Evolutionary conservation across 2,329 filamentous ascomycete genomes (phyloP).

Genomic region (Fusarium sp.): DNA sequence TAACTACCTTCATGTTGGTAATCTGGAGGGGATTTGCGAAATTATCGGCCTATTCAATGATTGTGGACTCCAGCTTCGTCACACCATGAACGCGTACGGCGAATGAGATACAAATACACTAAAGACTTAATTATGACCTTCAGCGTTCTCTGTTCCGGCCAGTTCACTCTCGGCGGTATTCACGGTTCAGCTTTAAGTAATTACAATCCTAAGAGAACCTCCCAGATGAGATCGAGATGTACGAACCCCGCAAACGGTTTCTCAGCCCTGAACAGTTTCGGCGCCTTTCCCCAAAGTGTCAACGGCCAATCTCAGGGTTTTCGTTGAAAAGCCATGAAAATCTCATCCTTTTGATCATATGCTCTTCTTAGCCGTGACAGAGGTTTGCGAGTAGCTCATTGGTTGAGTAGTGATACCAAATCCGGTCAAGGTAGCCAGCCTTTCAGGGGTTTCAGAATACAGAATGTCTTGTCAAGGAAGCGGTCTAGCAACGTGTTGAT

Average conservation of each 20-base stretch:
- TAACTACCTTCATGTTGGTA: no score
- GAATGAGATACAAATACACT: no score
- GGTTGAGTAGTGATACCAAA: not conserved
- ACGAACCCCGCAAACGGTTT: not conserved
- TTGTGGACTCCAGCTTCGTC: fast-evolving
- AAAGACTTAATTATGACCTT: no score
- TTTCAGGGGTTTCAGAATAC: not conserved
- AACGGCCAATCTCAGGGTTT: not conserved
- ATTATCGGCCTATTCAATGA: not conserved
- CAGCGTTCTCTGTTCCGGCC: no score
- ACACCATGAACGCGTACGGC: no score
- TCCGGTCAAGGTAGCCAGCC: not conserved
- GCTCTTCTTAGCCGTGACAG: not conserved
- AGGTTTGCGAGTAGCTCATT: not conserved
- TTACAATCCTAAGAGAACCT: no score
- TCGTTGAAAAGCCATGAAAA: not conserved
- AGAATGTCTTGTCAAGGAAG: not conserved
- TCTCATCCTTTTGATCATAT: not conserved
- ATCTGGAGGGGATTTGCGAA: no score
- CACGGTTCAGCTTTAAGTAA: not conserved
- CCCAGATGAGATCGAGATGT: not conserved
- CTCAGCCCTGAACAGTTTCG: not conserved
- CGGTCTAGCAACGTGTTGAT: not conserved
- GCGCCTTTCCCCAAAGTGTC: not conserved
- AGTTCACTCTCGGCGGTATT: not conserved